phyloP scores from a whole-genome alignment of 1,139 yeast genomes.

The Yamadazyma membranifaciens region DNA sequence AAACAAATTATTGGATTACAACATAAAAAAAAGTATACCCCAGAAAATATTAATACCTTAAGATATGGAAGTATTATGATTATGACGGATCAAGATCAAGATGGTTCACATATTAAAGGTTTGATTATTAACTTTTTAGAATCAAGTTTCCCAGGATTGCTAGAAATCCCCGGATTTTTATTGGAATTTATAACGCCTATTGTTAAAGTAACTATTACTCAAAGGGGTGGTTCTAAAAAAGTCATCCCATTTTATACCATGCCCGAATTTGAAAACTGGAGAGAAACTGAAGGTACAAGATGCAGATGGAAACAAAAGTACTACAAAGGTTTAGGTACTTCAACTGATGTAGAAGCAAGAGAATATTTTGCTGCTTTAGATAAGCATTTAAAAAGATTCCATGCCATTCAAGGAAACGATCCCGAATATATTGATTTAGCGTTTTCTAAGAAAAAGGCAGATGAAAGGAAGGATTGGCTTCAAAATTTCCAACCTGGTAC shows the following conservation, averaged over 20 bases:
- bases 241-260: slow-evolving; percentile 82
- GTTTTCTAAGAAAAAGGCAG: slow-evolving; percentile 92
- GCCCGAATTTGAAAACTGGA: slow-evolving; percentile 96
- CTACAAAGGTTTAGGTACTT: slow-evolving; percentile 98
- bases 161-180: slow-evolving; percentile 88
- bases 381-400: slow-evolving; percentile 82
- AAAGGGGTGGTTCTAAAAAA: slow-evolving; percentile 55
- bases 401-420: slow-evolving; percentile 79
- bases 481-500: slow-evolving; percentile 90
- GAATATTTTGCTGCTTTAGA: slow-evolving; percentile 88
- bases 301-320: slow-evolving; percentile 92
- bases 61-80: slow-evolving; percentile 98
- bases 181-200: slow-evolving; percentile 96
- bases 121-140: slow-evolving; percentile 90
- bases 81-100: slow-evolving; percentile 99
- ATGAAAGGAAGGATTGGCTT: slow-evolving; percentile 97
- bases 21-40: slow-evolving; percentile 75
- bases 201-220: slow-evolving; percentile 79
- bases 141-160: slow-evolving; percentile 89
- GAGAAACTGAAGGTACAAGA: slow-evolving; percentile 73
- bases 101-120: slow-evolving; percentile 98
- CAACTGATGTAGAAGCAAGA: slow-evolving; percentile 75
- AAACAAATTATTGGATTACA: slow-evolving; percentile 95
- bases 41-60: slow-evolving; percentile 63
- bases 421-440: slow-evolving; percentile 85